Evolutionary conservation across 1,284 basidiomycete genomes (phyloP).

Genomic region (Rhizopogon parksii): DNA sequence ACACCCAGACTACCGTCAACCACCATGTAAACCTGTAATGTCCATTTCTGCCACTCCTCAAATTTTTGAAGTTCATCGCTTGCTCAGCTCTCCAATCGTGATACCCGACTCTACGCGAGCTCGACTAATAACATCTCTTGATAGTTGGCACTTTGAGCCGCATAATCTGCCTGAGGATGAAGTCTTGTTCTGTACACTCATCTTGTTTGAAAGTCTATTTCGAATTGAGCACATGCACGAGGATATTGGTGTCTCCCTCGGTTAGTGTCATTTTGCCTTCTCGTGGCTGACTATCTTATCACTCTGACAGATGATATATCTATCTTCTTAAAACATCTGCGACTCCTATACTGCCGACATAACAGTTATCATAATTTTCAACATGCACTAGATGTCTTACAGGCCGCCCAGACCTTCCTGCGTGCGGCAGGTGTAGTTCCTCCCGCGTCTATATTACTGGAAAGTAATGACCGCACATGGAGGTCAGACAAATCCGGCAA

Average conservation of each 20-base stretch:
- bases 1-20: conserved; percentile 69
- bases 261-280: conserved; percentile 41
- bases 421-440: conserved; percentile 73
- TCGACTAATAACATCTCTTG: conserved; percentile 58
- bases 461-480: conserved; percentile 41
- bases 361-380: conserved; percentile 97
- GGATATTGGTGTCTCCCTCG: conserved; percentile 54
- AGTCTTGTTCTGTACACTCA: conserved; percentile 69
- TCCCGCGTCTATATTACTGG: conserved; percentile 52
- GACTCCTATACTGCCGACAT: conserved; percentile 77
- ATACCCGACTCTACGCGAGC: conserved; percentile 35
- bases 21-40: conserved; percentile 41
- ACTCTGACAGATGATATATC: conserved; percentile 56
- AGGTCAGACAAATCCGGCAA: conserved; percentile 36
- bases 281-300: conserved; percentile 7
- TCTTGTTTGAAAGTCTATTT: conserved; percentile 71
- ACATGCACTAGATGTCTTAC: conserved; percentile 90
- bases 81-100: conserved; percentile 28
- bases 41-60: conserved; percentile 21
- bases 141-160: conserved; percentile 84
- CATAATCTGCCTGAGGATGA: conserved; percentile 75
- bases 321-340: conserved; percentile 73
- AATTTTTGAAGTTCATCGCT: conserved; percentile 25
- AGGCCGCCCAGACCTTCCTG: conserved; percentile 85
- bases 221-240: conserved; percentile 70